Conservation (phyloP, 176 grass and related monocot genomes). For the Urochloa ruziziensis region DNA sequence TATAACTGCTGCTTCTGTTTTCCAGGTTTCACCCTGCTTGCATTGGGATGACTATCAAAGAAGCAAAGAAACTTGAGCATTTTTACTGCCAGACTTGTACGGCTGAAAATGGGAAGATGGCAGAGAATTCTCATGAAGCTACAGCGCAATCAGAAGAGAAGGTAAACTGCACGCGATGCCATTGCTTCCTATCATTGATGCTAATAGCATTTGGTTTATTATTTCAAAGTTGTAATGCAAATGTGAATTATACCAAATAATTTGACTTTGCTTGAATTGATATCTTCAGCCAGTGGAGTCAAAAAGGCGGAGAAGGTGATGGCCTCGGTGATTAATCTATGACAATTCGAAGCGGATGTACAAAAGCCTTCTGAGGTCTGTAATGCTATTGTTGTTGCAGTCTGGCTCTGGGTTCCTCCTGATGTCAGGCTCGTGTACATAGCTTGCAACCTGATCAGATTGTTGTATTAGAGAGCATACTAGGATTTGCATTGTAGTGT, state of each 20-base stretch:
- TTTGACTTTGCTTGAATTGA: not conserved
- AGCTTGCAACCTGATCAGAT: constrained; percentile 42
- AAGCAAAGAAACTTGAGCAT: constrained; percentile 96
- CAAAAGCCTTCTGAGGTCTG: constrained; percentile 54
- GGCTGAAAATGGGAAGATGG: constrained; percentile 74
- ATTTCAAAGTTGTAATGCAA: not conserved
- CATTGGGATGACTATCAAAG: constrained; percentile 80
- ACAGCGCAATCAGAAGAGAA: constrained; percentile 77
- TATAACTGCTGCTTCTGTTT: constrained; percentile 19
- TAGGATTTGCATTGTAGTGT: constrained; percentile 36
- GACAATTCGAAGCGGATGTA: constrained; percentile 36
- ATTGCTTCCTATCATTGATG: not conserved
- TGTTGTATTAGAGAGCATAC: constrained; percentile 46
- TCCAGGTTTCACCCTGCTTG: constrained; percentile 95
- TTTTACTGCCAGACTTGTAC: constrained; percentile 92
- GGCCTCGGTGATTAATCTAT: constrained; percentile 17
- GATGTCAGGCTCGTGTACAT: constrained; percentile 53
- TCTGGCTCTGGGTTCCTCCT: not conserved
- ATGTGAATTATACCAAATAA: not conserved
- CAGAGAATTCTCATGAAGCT: constrained; percentile 66
- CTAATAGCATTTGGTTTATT: not conserved
- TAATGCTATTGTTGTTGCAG: constrained; percentile 35
- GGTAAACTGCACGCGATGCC: constrained; percentile 36
- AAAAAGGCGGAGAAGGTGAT: constrained; percentile 90
- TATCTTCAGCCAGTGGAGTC: constrained; percentile 62